phyloP scores from a whole-genome alignment of 2,329 filamentous ascomycete genomes.

The Verticillium klebahnii region DNA sequence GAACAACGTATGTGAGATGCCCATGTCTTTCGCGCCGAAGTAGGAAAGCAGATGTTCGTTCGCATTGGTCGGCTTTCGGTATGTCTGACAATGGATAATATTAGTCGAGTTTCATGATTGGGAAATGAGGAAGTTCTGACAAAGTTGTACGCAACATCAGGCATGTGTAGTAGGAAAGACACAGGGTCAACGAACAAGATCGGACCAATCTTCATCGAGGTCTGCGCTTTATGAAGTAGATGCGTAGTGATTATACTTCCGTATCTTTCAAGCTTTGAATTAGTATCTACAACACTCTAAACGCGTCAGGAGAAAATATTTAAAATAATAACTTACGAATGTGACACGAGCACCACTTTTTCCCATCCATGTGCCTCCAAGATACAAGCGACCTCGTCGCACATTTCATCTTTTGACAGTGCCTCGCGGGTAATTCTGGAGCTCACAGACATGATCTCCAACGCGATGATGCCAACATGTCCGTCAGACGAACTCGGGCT shows the following conservation, averaged over 20 bases:
- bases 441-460: slow-evolving; percentile 63
- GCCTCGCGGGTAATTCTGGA: slow-evolving; percentile 55
- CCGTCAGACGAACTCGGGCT: slow-evolving; percentile 26
- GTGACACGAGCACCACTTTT: slow-evolving; percentile 55
- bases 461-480: slow-evolving; percentile 56
- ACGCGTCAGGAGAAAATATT: not conserved
- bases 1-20: slow-evolving; percentile 59
- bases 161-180: slow-evolving; percentile 62
- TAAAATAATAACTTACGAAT: slow-evolving; percentile 30
- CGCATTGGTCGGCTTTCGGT: slow-evolving; percentile 45
- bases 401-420: slow-evolving; percentile 46
- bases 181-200: slow-evolving; percentile 56
- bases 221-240: slow-evolving; percentile 44
- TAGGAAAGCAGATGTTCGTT: slow-evolving; percentile 69
- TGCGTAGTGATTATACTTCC: slow-evolving; percentile 60
- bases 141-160: slow-evolving; percentile 70
- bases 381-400: slow-evolving; percentile 51
- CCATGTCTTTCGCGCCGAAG: slow-evolving; percentile 64
- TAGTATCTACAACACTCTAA: not conserved
- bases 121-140: not conserved
- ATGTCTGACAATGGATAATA: slow-evolving; percentile 26
- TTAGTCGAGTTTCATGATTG: not conserved
- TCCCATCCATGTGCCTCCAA: slow-evolving; percentile 53
- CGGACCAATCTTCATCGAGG: slow-evolving; percentile 46
- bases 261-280: slow-evolving; percentile 31